Evolutionary conservation across 108 stramenopile genomes (phyloP), one percentile per base, ranked within the genome.

Genomic region (Chaetoceros muelleri): DNA sequence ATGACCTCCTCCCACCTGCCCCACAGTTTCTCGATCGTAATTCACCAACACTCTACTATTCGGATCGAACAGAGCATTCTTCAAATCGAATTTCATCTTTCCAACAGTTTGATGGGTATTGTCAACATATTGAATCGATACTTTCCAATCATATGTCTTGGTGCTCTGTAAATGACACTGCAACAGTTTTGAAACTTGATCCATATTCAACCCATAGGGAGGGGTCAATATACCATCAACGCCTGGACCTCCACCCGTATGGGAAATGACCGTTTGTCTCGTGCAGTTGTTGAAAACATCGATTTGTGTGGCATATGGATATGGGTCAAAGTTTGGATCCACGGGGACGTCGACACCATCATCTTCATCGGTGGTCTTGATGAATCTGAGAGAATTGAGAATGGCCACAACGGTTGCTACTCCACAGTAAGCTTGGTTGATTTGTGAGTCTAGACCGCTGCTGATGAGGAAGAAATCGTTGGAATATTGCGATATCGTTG

Each of bases 1-100:
- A 65, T 99, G 98, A 16, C 98, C 98, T 8, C 73, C 75, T n/a
- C 96, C 98, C n/a, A 78, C 88, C 60, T 91, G 90, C 1, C 71
- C 75, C 18, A 82, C 45, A 0, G 48, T 70, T 28, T 52, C 57
- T 7, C 85, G 71, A 55, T 85, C 73, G 29, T 71, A 91, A 63
- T 91, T 91, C 28, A 87, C 64, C 56, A 87, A 52, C 10, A 91
- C 76, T 45, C 90, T 55, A 1, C 81, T 46, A n/a, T 66, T 57
- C 0, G 70, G 62, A 51, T 81, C 73, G 23, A 55, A 45, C 1
- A 91, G 49, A 1, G 84, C 90, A 27, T 71, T 49, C 17, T 67
- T 55, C 8, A 91, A 30, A 44, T 70, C 69, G n/a, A 54, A 50
- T 10, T 79, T 74, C 62, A 87, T 72, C 50, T 74, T 48, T 17